Percentiles rank a stretch among this genome's conserved stretches.
Conservation (phyloP, 768 basidiomycete genomes). For the Hygrocybe punicea region DNA sequence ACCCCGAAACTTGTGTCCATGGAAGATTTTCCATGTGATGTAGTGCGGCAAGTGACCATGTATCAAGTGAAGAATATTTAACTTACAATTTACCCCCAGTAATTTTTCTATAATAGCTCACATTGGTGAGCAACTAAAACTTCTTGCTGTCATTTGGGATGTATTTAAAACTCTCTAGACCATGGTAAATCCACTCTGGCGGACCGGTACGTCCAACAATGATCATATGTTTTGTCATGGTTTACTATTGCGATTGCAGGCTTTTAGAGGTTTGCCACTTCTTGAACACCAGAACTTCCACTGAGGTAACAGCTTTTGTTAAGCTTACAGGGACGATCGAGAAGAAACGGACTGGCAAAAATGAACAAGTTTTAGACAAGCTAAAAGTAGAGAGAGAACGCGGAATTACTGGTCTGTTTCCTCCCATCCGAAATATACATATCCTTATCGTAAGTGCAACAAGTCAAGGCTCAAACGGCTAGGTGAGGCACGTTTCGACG, state of each 20-base stretch:
- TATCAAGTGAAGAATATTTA: neutral
- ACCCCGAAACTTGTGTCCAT: constrained; percentile 44
- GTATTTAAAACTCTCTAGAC: constrained; percentile 42
- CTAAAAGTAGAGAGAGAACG: constrained; percentile 96
- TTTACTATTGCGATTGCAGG: constrained; percentile 34
- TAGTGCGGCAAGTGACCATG: constrained; percentile 52
- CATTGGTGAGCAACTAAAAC: constrained; percentile 55
- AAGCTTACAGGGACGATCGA: constrained; percentile 87
- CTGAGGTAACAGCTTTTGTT: constrained; percentile 12
- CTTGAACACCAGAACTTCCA: constrained; percentile 1
- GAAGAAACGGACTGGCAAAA: constrained; percentile 58
- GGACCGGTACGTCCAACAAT: constrained; percentile 55
- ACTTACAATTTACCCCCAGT: constrained; percentile 34
- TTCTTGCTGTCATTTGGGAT: neutral
- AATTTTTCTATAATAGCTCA: constrained; percentile 98
- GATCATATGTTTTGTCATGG: neutral
- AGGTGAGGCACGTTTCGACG: constrained; percentile 44
- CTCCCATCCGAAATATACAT: constrained; percentile 4
- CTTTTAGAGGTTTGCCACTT: constrained; percentile 59
- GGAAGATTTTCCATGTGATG: constrained; percentile 63
- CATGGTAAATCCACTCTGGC: constrained; percentile 96
- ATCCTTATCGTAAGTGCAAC: constrained; percentile 1
- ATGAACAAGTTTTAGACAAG: constrained; percentile 87
- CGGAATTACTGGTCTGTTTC: constrained; percentile 79
- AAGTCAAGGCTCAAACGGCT: constrained; percentile 95